Conservation (phyloP, 306 rosid species). For the Dryas octopetala region DNA sequence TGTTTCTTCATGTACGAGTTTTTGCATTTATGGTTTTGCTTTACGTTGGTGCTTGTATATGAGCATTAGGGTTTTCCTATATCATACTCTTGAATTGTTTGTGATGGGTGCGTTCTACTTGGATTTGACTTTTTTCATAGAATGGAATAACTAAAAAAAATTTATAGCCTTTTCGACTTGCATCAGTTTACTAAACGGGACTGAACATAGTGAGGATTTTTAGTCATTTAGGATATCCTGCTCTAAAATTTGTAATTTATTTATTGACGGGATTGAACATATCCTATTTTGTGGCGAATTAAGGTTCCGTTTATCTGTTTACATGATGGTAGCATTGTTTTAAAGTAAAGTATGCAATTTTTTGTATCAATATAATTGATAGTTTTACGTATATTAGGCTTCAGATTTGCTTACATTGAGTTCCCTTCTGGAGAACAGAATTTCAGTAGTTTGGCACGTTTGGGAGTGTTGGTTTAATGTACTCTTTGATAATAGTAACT, state of each 20-base stretch:
- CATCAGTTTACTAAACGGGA: constrained; percentile 1
- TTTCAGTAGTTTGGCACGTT: neutral
- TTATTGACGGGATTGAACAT: too few species aligned
- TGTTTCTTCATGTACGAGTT: constrained; percentile 5
- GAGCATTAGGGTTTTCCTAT: neutral
- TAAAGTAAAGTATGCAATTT: neutral
- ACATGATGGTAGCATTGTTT: neutral
- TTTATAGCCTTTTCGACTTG: neutral
- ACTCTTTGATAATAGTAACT: neutral
- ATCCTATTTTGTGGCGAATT: too few species aligned
- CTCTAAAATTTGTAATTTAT: neutral
- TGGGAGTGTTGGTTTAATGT: neutral
- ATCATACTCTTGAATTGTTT: neutral
- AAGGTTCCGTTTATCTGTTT: neutral
- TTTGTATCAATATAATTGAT: neutral
- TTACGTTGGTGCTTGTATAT: neutral
- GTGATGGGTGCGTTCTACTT: constrained; percentile 2
- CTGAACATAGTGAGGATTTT: neutral
- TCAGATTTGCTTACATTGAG: neutral
- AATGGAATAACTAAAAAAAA: neutral
- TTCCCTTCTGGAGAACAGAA: neutral
- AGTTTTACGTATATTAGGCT: neutral
- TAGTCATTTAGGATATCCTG: neutral
- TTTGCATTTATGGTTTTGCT: neutral
- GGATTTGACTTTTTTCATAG: neutral